Percentiles rank a stretch among this genome's conserved stretches.
phyloP scores from a whole-genome alignment of 495 filamentous ascomycete species.

The Penicillium parvum region DNA sequence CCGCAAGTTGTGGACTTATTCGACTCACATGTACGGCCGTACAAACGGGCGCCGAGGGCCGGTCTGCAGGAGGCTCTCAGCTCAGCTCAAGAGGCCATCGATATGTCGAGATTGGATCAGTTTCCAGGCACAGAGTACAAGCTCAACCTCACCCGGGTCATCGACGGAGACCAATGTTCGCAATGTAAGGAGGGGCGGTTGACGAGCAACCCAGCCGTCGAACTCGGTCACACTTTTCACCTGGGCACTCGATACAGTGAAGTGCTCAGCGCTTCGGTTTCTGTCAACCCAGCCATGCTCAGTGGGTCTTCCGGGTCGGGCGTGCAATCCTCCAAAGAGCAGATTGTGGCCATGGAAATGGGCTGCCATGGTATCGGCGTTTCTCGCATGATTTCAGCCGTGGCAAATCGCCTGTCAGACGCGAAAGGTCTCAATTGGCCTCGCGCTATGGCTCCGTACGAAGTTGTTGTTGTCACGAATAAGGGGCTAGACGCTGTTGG shows the following conservation, averaged over 20 bases:
- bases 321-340: slow-evolving; percentile 15
- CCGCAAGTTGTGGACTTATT: slow-evolving; percentile 40
- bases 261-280: slow-evolving; percentile 61
- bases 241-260: slow-evolving; percentile 84
- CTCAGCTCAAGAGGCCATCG: slow-evolving; percentile 28
- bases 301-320: slow-evolving; percentile 11
- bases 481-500: slow-evolving; percentile 44
- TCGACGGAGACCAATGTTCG: slow-evolving; percentile 66
- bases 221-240: slow-evolving; percentile 93
- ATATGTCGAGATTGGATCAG: slow-evolving; percentile 38
- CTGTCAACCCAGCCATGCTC: slow-evolving; percentile 29
- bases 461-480: slow-evolving; percentile 64
- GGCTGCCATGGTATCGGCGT: slow-evolving; percentile 95
- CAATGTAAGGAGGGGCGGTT: slow-evolving; percentile 61
- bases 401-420: slow-evolving; percentile 70
- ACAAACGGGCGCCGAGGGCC: slow-evolving; percentile 41
- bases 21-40: slow-evolving; percentile 42
- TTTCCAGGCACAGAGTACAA: slow-evolving; percentile 38
- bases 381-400: slow-evolving; percentile 82
- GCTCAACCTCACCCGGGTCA: slow-evolving; percentile 58
- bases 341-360: slow-evolving; percentile 69
- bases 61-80: slow-evolving; percentile 31
- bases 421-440: slow-evolving; percentile 85
- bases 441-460: slow-evolving; percentile 76
- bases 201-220: slow-evolving; percentile 67